These are phyloP conservation scores for Penicillium concentricum DNA, from an alignment of 2,329 filamentous ascomycete genomes.

Conservation along the genomic window DNA sequence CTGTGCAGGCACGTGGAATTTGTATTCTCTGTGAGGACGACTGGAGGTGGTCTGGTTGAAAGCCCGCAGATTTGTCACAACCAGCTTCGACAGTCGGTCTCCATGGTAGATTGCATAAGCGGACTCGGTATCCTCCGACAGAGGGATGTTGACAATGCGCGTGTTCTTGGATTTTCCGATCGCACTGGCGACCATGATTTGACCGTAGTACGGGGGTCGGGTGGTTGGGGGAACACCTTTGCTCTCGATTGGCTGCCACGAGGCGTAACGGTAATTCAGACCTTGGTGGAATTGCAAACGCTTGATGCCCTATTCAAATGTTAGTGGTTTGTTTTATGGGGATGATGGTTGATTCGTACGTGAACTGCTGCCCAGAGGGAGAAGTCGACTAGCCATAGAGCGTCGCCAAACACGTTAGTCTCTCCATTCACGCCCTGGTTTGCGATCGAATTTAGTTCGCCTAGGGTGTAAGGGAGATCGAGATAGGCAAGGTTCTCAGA, in stretches of 20 bases:
- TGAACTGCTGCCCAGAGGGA: constrained; percentile 17
- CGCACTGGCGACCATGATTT: constrained; percentile 18
- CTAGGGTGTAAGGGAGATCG: constrained; percentile 13
- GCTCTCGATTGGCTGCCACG: constrained; percentile 18
- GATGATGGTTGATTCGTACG: constrained; percentile 2
- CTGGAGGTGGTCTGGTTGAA: neutral
- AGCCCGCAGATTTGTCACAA: constrained; percentile 8
- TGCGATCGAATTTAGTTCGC: constrained; percentile 18
- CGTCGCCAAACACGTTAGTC: constrained; percentile 17
- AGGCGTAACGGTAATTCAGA: constrained; percentile 20
- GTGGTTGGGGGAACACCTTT: constrained; percentile 11
- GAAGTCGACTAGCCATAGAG: constrained; percentile 20
- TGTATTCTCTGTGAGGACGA: constrained; percentile 5
- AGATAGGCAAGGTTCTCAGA: constrained; percentile 13
- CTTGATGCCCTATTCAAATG: constrained; percentile 9
- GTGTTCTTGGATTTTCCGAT: constrained; percentile 3
- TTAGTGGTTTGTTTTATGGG: neutral
- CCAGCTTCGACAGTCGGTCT: neutral
- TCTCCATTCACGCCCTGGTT: constrained; percentile 12
- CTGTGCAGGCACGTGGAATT: constrained; percentile 1
- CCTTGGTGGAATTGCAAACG: constrained; percentile 22
- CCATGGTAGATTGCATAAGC: constrained; percentile 7
- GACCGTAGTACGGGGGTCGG: constrained; percentile 17
- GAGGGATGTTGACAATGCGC: constrained; percentile 12
- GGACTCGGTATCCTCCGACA: constrained; percentile 6